These are phyloP conservation scores for Entomortierella beljakovae DNA, from an alignment of 192 early-diverging fungal species.

Conservation along the genomic window DNA sequence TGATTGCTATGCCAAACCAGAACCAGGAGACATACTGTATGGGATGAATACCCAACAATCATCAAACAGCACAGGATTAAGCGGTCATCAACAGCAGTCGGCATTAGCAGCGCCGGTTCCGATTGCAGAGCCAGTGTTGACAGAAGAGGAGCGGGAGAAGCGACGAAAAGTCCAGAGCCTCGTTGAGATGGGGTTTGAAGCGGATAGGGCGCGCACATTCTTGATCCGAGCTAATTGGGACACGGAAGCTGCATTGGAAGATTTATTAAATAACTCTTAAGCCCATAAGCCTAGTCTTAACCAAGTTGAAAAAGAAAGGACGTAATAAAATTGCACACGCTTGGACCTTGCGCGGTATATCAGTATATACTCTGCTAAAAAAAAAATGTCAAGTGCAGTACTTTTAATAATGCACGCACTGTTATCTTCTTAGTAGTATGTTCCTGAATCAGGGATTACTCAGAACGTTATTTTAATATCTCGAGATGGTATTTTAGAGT, in stretches of 20 bases:
- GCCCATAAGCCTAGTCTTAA: background rate
- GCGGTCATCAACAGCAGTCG: slow-evolving; percentile 10
- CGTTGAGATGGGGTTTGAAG: slow-evolving; percentile 47
- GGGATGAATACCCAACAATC: background rate
- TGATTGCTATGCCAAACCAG: slow-evolving; percentile 57
- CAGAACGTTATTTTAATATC: too few species aligned
- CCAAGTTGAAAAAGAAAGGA: background rate
- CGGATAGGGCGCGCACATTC: slow-evolving; percentile 33
- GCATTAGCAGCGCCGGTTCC: background rate
- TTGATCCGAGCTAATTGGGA: slow-evolving; percentile 47
- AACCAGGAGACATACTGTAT: slow-evolving; percentile 17
- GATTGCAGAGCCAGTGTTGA: slow-evolving; percentile 20
- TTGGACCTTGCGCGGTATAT: background rate
- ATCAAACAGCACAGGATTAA: background rate
- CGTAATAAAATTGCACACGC: background rate
- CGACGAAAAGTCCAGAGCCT: slow-evolving; percentile 42
- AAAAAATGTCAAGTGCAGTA: too few species aligned
- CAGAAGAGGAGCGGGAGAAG: slow-evolving; percentile 36
- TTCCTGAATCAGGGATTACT: too few species aligned
- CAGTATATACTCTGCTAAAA: too few species aligned
- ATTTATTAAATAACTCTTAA: slow-evolving; percentile 22
- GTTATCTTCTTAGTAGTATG: too few species aligned
- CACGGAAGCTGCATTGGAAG: slow-evolving; percentile 38
- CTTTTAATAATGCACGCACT: background rate
- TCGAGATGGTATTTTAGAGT: background rate